phyloP scores from a whole-genome alignment of 1,284 basidiomycete species.

The Pterula multifida region DNA sequence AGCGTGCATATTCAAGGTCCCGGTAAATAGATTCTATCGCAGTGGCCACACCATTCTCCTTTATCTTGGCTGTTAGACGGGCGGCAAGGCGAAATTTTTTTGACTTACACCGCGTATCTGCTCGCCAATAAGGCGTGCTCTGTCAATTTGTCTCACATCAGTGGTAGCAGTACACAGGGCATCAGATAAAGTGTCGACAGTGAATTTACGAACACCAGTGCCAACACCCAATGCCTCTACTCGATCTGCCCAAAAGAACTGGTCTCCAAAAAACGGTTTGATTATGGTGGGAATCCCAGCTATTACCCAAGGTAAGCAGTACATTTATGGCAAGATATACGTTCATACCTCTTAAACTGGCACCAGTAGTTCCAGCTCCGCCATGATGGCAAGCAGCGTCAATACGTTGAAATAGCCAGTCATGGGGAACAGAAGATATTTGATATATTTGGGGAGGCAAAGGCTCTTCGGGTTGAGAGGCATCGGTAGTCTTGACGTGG shows the following conservation, averaged over 20 bases:
- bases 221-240: slow-evolving; percentile 91
- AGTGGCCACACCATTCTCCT: slow-evolving; percentile 84
- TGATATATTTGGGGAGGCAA: slow-evolving; percentile 71
- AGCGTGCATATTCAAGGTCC: slow-evolving; percentile 81
- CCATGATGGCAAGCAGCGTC: slow-evolving; percentile 97
- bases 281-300: slow-evolving; percentile 94
- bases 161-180: slow-evolving; percentile 78
- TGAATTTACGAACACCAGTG: slow-evolving; percentile 74
- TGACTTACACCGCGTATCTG: slow-evolving; percentile 63
- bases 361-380: slow-evolving; percentile 92
- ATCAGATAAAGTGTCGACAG: slow-evolving; percentile 62
- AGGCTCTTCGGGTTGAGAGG: slow-evolving; percentile 40
- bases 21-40: slow-evolving; percentile 90
- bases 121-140: slow-evolving; percentile 76
- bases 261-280: slow-evolving; percentile 95
- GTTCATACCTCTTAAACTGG: slow-evolving; percentile 69
- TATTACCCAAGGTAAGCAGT: slow-evolving; percentile 26
- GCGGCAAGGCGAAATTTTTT: too few species aligned
- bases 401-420: slow-evolving; percentile 91
- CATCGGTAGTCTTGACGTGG: slow-evolving; percentile 51
- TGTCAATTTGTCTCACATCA: slow-evolving; percentile 77
- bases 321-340: slow-evolving; percentile 8
- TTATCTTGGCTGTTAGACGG: too few species aligned
- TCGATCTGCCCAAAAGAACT: slow-evolving; percentile 94
- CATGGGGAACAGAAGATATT: slow-evolving; percentile 86